Evolutionary conservation across 2,329 filamentous ascomycete genomes (phyloP).

Genomic region (Aspergillus melleus): DNA sequence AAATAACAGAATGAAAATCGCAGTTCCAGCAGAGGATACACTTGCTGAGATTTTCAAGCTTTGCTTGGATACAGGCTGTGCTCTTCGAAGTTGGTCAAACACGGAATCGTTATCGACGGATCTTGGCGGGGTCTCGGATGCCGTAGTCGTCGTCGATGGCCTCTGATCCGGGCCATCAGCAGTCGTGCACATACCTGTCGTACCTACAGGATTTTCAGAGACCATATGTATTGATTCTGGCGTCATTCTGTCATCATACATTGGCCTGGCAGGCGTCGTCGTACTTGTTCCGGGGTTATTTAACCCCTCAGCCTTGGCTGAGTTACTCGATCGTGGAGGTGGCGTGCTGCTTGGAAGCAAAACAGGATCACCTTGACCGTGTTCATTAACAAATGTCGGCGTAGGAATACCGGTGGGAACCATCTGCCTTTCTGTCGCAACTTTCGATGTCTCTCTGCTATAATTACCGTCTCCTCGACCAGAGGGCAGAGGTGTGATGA

Average conservation of each 20-base stretch:
- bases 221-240: not conserved
- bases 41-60: not conserved
- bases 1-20: slow-evolving; percentile 4
- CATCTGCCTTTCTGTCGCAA: too few relatives aligned
- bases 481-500: too few relatives aligned
- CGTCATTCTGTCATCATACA: not conserved
- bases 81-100: slow-evolving; percentile 4
- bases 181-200: not conserved
- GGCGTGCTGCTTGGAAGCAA: slow-evolving; percentile 1
- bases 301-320: slow-evolving; percentile 5
- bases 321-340: slow-evolving; percentile 3
- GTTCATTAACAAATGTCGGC: too few relatives aligned
- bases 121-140: not conserved
- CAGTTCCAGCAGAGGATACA: not conserved
- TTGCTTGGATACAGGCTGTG: slow-evolving; percentile 1
- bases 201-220: not conserved
- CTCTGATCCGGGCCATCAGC: slow-evolving; percentile 1
- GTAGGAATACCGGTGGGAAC: too few relatives aligned
- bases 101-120: slow-evolving; percentile 3
- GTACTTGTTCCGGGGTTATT: not conserved
- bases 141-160: slow-evolving; percentile 1
- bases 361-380: slow-evolving; percentile 1
- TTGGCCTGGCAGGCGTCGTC: slow-evolving; percentile 1
- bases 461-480: too few relatives aligned
- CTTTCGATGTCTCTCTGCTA: too few relatives aligned